Percentiles rank a stretch among this genome's conserved stretches.
Conservation (phyloP, 75 land plant species). For the Sequoiadendron giganteum region DNA sequence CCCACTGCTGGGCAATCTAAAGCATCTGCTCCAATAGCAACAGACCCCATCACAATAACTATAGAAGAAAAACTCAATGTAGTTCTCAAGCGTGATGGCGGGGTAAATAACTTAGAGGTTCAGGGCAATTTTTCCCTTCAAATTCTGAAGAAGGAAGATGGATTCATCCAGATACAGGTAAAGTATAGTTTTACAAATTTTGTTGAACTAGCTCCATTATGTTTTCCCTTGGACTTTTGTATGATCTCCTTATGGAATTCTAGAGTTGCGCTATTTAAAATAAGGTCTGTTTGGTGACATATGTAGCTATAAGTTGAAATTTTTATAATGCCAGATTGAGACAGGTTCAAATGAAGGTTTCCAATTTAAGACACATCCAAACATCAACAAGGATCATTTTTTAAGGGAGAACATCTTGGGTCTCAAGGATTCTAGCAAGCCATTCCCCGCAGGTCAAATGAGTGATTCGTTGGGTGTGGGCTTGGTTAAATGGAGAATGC, state of each 20-base stretch:
- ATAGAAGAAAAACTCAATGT: conserved; percentile 92
- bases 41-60: conserved; percentile 81
- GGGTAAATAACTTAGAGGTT: conserved; percentile 82
- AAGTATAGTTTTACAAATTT: neutral
- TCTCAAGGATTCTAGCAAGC: conserved; percentile 81
- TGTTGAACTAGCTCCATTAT: neutral
- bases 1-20: conserved; percentile 43
- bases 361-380: conserved; percentile 91
- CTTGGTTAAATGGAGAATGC: conserved; percentile 95
- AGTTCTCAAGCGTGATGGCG: conserved; percentile 83
- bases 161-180: conserved; percentile 91
- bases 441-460: conserved; percentile 77
- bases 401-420: conserved; percentile 73
- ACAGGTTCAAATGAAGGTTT: conserved; percentile 61
- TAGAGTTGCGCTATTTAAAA: neutral
- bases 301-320: neutral
- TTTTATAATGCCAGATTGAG: conserved; percentile 62
- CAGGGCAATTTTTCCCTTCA: conserved; percentile 84
- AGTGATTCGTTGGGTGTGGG: conserved; percentile 55
- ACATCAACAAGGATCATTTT: conserved; percentile 88
- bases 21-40: conserved; percentile 44
- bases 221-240: neutral
- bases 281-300: neutral
- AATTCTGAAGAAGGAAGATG: conserved; percentile 90
- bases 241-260: neutral